phyloP scores from a whole-genome alignment of 257 asterid genomes.

The Coffea eugenioides region DNA sequence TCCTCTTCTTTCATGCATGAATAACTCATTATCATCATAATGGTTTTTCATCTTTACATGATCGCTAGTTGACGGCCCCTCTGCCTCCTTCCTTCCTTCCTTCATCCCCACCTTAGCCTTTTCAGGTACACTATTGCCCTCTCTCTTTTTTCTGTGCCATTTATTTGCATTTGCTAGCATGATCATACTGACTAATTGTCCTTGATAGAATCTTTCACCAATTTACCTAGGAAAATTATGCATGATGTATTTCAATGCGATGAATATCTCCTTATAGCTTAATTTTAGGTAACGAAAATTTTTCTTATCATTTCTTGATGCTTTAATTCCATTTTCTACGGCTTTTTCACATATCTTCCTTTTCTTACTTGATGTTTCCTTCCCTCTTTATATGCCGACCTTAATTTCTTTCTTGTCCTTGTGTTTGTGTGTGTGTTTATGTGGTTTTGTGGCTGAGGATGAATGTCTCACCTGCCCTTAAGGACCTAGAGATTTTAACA shows the following conservation, averaged over 20 bases:
- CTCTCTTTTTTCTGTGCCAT: no score
- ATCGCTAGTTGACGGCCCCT: background rate
- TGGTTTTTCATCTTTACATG: background rate
- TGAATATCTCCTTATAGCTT: background rate
- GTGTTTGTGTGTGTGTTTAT: background rate
- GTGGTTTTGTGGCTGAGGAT: background rate
- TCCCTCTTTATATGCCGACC: background rate
- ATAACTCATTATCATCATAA: background rate
- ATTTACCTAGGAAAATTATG: background rate
- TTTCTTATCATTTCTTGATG: background rate
- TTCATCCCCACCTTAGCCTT: slow-evolving; percentile 22
- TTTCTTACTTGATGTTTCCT: no score
- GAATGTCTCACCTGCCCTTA: background rate
- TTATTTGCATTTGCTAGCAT: background rate
- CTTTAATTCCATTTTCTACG: background rate
- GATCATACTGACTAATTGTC: background rate
- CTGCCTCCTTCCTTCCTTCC: background rate
- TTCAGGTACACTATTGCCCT: slow-evolving; percentile 20
- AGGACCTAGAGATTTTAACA: background rate
- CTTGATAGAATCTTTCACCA: background rate
- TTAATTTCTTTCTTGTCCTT: background rate
- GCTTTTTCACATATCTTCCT: background rate
- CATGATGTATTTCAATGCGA: background rate
- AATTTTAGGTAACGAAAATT: background rate
- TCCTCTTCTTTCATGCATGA: slow-evolving; percentile 7